Base-by-base conservation (phyloP, 1,139 yeast genomes). In the Yamadazyma trypodendri region DNA sequence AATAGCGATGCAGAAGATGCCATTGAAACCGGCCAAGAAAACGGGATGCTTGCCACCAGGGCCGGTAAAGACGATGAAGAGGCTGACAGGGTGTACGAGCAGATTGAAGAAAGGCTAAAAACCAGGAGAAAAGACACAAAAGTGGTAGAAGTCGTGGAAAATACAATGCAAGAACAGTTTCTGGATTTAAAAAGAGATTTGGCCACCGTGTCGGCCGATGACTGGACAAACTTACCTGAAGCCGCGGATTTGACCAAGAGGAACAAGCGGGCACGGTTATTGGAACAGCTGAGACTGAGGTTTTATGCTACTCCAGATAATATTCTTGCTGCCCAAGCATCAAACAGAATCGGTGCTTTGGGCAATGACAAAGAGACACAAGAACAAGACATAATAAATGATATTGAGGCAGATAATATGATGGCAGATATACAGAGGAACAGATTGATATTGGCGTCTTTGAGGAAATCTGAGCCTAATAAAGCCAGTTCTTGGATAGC, bases 401-500 rank as follows among this genome's bases (percentile, higher is more conserved):
- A 72, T 39, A 46, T 71, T 2, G 36, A 65, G 63, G 17, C 68
- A 66, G 38, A 58, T 63, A 36, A 61, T 55, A 32, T 48, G 40
- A 36, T 50, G 32, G 55, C 44, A 0, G 92, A 86, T 47, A 61
- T 79, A 5, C 51, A 45, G 24, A 37, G 40, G 15, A 45, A 45
- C 18, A 61, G 95, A 27, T 56, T 70, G 3, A 65, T 88, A n/a
- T 65, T 89, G 35, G 65, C 76, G 8, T 82, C 94, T 2, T 72
- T 86, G 41, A 70, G 94, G 24, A 79, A 76, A 46, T 66, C 89
- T 0, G 84, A 86, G 49, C 96, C 97, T 0, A 61, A 66, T 32
- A 83, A 81, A 41, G 75, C 95, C 0, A 76, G 77, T 35, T 87
- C 88, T 10, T 92, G 97, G 96, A 85, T 92, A 21, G 88, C 95